These are phyloP conservation scores for Dichotomocladium elegans DNA, from an alignment of 371 early-diverging fungal species.

Conservation along the genomic window DNA sequence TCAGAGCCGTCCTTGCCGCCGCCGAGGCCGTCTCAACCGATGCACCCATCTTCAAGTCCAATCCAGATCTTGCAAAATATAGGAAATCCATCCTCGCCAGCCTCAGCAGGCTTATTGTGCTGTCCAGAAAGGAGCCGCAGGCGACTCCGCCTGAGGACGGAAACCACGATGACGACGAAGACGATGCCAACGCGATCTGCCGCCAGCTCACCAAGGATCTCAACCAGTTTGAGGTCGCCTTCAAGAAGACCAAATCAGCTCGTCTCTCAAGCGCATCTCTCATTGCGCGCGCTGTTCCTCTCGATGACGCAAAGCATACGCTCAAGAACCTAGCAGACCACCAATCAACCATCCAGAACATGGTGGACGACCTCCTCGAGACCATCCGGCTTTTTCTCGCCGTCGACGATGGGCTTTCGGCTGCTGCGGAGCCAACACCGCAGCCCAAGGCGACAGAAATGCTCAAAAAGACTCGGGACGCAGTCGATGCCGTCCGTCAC, in stretches of 20 bases:
- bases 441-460: constrained; percentile 29
- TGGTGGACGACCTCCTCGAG: constrained; percentile 14
- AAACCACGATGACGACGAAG: not conserved
- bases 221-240: constrained; percentile 79
- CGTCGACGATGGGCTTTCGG: constrained; percentile 2
- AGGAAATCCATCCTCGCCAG: constrained; percentile 25
- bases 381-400: constrained; percentile 21
- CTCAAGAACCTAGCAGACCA: constrained; percentile 27
- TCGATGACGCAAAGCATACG: constrained; percentile 20
- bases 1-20: constrained; percentile 32
- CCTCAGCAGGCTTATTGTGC: constrained; percentile 30
- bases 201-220: too few relatives aligned
- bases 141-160: constrained; percentile 2
- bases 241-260: too few relatives aligned
- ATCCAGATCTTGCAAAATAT: constrained; percentile 40
- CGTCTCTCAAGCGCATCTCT: constrained; percentile 23
- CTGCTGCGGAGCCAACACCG: too few relatives aligned
- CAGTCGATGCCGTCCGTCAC: constrained; percentile 34
- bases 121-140: constrained; percentile 34
- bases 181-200: constrained; percentile 1
- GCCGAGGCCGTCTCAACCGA: constrained; percentile 37
- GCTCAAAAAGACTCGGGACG: constrained; percentile 36
- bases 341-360: constrained; percentile 18
- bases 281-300: constrained; percentile 19
- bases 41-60: constrained; percentile 24